Percentiles rank a stretch among this genome's conserved stretches.
Conservation (phyloP, 116 monocot genomes). For the Iris pallida region DNA sequence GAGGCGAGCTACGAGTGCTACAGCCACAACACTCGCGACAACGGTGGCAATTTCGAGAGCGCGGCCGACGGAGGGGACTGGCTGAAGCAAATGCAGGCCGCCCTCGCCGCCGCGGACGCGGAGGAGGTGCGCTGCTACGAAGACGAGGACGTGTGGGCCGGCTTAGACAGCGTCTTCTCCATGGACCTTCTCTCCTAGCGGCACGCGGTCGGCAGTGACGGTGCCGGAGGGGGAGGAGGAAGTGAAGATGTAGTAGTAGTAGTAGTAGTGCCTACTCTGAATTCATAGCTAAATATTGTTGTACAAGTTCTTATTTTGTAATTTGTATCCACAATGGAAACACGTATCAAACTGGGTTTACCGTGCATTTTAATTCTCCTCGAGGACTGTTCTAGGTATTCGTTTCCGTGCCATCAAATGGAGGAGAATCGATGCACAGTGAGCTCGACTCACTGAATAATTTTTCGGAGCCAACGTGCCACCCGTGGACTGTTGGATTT, state of each 20-base stretch:
- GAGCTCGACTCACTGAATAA: too few species aligned
- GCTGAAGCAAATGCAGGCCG: slow-evolving; percentile 23
- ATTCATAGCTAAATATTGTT: neutral
- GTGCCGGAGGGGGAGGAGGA: too few species aligned
- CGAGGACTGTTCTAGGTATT: too few species aligned
- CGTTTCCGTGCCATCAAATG: too few species aligned
- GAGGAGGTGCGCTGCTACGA: slow-evolving; percentile 23
- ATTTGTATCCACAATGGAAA: too few species aligned
- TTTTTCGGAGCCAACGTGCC: too few species aligned
- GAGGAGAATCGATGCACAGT: too few species aligned
- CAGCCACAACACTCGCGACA: neutral
- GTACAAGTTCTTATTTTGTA: neutral
- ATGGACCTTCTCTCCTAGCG: slow-evolving; percentile 16
- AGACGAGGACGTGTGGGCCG: slow-evolving; percentile 22
- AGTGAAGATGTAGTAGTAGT: neutral
- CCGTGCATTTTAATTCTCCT: too few species aligned
- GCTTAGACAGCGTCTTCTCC: slow-evolving; percentile 19
- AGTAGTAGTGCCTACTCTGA: too few species aligned
- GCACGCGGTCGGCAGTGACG: too few species aligned
- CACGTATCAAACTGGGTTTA: too few species aligned
- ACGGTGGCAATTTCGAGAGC: neutral
- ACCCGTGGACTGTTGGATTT: too few species aligned
- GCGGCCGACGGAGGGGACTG: neutral
- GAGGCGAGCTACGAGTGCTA: slow-evolving; percentile 8
- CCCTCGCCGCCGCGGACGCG: slow-evolving; percentile 4